phyloP scores from a whole-genome alignment of 2,329 filamentous ascomycete genomes.

The Sporothrix humicola region DNA sequence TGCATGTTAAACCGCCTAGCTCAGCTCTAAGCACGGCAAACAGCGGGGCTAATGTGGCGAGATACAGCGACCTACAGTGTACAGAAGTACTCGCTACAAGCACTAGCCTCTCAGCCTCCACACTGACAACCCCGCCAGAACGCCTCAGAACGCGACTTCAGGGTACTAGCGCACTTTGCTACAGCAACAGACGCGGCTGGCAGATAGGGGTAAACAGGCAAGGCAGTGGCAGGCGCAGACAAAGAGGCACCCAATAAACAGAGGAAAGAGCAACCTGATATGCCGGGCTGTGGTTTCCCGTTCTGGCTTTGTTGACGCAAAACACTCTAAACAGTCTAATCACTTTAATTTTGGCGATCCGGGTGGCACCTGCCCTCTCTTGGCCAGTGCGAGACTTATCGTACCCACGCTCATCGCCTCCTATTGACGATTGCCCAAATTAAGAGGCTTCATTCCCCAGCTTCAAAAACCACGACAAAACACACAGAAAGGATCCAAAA shows the following conservation, averaged over 20 bases:
- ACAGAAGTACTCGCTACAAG: slow-evolving; percentile 15
- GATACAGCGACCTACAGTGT: not conserved
- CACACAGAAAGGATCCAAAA: not conserved
- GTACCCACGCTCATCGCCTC: slow-evolving; percentile 8
- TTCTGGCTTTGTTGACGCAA: slow-evolving; percentile 32
- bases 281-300: slow-evolving; percentile 27
- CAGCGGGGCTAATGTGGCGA: not conserved
- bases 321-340: slow-evolving; percentile 26
- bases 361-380: slow-evolving; percentile 15
- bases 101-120: not conserved
- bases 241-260: not conserved
- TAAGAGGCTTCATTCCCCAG: slow-evolving; percentile 25
- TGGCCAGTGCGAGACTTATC: slow-evolving; percentile 10
- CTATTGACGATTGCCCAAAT: slow-evolving; percentile 8
- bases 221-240: not conserved
- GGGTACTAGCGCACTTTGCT: slow-evolving; percentile 32
- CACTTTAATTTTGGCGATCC: slow-evolving; percentile 28
- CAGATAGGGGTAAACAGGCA: not conserved
- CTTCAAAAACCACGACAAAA: not conserved
- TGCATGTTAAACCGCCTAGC: not conserved
- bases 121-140: slow-evolving; percentile 23
- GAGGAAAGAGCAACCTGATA: slow-evolving; percentile 14
- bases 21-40: not conserved
- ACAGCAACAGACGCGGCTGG: slow-evolving; percentile 35
- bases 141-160: slow-evolving; percentile 29